Base-by-base conservation (phyloP, 1,139 yeast species). In the Saccharomyces pastorianus region DNA sequence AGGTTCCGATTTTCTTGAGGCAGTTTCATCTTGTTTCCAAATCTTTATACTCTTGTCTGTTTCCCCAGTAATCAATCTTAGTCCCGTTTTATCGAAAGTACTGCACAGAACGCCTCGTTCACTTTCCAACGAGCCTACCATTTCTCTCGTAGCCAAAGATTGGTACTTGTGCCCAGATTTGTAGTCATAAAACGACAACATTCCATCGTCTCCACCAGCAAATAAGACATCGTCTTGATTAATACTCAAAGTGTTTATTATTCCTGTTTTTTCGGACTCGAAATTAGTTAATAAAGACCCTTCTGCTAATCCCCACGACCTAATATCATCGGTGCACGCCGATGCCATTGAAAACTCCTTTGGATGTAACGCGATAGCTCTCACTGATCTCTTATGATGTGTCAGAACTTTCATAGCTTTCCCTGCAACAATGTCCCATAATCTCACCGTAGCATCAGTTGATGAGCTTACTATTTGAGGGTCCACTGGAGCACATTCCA, bases 391-490 rank as follows among this genome's bases (percentile, higher is more conserved):
- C 47, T 84, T 77, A 70, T 93, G 99, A 61, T 90, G 96, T 0
- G 98, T 90, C 29, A 93, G 68, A 0, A 80, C 81, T 4, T 82
- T 73, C 58, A 70, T 70, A 4, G 85, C 74, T 61, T 81, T 82
- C 1, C 88, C 89, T 5, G 85, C 83, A 8, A 72, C 64, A 28
- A 89, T 70, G 69, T 95, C 99, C 97, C 97, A 95, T 26, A 91
- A 72, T 56, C 93, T 74, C 3, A 93, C 80, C 0, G 97, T 88
- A 0, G 87, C 78, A 69, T 95, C 99, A 79, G 83, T 83, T 0
- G 96, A 86, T 29, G 93, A 81, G 25, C 96, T 80, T 8, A 91
- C 73, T 2, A 95, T 76, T 67, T 93, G 98, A 0, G 99, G 98
- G 58, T 89, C 96, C 1, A 81, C 80, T 1, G 80, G 76, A 55